Percentiles rank a stretch among this genome's conserved stretches.
Conservation (phyloP, 106 monocot genomes). For the Acorus calamus region DNA sequence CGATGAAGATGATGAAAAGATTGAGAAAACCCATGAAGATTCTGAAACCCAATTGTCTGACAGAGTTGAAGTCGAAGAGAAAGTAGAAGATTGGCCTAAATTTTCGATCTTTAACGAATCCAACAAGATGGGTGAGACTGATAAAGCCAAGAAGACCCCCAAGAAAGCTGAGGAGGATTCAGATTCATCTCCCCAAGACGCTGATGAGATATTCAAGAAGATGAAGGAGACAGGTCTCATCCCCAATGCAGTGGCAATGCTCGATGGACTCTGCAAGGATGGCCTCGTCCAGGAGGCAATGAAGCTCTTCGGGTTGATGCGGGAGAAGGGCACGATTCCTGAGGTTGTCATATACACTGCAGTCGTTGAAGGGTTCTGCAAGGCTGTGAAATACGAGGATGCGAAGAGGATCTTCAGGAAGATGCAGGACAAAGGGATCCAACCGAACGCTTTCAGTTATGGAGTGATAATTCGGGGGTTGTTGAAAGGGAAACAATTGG, state of each 20-base stretch:
- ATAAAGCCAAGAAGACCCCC: conserved; percentile 5
- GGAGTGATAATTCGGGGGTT: conserved; percentile 58
- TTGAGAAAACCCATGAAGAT: no score
- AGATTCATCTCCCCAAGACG: conserved; percentile 36
- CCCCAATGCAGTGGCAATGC: conserved; percentile 95
- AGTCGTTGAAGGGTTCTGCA: conserved; percentile 86
- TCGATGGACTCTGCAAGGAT: conserved; percentile 87
- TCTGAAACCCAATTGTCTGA: no score
- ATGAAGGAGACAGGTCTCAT: conserved; percentile 95
- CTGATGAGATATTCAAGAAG: conserved; percentile 80
- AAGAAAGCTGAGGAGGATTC: background rate
- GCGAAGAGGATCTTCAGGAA: conserved; percentile 81
- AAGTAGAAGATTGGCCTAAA: no score
- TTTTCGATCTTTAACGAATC: no score
- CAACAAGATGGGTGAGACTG: background rate
- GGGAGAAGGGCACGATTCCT: conserved; percentile 87
- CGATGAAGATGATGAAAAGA: no score
- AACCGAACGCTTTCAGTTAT: conserved; percentile 83
- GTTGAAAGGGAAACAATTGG: conserved; percentile 46
- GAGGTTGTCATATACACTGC: conserved; percentile 93
- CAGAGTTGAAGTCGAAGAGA: no score
- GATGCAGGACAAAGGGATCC: conserved; percentile 81
- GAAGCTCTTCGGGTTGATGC: conserved; percentile 87
- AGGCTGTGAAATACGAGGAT: conserved; percentile 62
- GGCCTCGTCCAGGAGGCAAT: conserved; percentile 90